Percentiles rank a stretch among this genome's conserved stretches.
Conservation (phyloP, 805 yeast genomes). For the Myxozyma sirexii region DNA sequence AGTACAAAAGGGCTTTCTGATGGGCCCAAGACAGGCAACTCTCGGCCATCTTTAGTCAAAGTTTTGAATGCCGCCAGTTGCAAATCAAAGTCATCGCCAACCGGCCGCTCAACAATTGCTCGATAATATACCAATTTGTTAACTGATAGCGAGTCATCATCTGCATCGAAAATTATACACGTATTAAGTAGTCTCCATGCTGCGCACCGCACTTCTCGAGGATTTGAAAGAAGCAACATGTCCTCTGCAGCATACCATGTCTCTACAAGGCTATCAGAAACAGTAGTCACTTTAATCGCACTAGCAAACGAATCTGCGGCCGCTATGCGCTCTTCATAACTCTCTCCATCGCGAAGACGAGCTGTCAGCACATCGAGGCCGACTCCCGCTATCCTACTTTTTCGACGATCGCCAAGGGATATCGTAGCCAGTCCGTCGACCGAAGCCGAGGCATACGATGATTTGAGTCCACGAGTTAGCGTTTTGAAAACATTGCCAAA, state of each 20-base stretch:
- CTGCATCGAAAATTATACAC: conserved; percentile 55
- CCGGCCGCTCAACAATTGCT: conserved; percentile 55
- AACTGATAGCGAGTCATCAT: conserved; percentile 49
- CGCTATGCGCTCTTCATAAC: conserved; percentile 43
- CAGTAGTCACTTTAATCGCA: conserved; percentile 54
- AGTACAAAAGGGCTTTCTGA: conserved; percentile 49
- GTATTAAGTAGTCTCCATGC: conserved; percentile 56
- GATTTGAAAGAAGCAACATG: conserved; percentile 49
- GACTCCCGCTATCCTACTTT: conserved; percentile 15
- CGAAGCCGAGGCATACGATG: conserved; percentile 33
- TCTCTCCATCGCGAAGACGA: conserved; percentile 11
- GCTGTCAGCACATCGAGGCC: conserved; percentile 12
- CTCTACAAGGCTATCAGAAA: conserved; percentile 61
- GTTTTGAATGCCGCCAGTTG: conserved; percentile 52
- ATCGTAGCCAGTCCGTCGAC: conserved; percentile 33
- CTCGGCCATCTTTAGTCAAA: conserved; percentile 57
- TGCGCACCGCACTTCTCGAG: conserved; percentile 48
- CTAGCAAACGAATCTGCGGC: conserved; percentile 57
- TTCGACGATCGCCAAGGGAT: conserved; percentile 37
- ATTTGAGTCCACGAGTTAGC: conserved; percentile 38
- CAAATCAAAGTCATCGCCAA: conserved; percentile 56
- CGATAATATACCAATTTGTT: conserved; percentile 60
- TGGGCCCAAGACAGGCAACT: conserved; percentile 55
- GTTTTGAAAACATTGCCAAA: conserved; percentile 40
- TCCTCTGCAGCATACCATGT: conserved; percentile 72